These are phyloP conservation scores for Gomphus sp. DNA, from an alignment of 1,284 basidiomycete genomes.

Conservation along the genomic window DNA sequence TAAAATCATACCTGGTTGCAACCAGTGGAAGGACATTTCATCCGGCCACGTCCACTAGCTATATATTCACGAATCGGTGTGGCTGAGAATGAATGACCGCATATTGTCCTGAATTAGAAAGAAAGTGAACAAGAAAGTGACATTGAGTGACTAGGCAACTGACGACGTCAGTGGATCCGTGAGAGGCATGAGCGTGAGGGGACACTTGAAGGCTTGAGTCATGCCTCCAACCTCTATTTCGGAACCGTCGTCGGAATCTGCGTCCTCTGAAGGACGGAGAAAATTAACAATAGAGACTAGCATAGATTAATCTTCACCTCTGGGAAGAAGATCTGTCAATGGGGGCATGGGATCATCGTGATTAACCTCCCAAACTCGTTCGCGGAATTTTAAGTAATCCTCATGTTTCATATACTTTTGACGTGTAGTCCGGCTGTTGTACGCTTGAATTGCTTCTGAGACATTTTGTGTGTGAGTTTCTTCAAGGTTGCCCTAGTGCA, in stretches of 20 bases:
- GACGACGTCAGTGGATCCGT: constrained; percentile 70
- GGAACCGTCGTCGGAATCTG: constrained; percentile 66
- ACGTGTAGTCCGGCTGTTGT: constrained; percentile 51
- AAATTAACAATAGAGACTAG: too few species aligned
- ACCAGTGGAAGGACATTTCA: constrained; percentile 60
- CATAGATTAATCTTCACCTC: constrained; percentile 34
- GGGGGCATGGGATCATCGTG: constrained; percentile 67
- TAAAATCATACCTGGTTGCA: constrained; percentile 24
- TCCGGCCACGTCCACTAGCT: constrained; percentile 20
- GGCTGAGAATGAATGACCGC: constrained; percentile 65
- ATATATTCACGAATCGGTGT: constrained; percentile 52
- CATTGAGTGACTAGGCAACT: constrained; percentile 20
- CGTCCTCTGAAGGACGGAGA: constrained; percentile 42
- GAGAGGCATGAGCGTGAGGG: constrained; percentile 56
- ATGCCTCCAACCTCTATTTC: constrained; percentile 76
- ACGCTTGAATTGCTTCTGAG: constrained; percentile 33
- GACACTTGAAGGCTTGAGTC: constrained; percentile 75
- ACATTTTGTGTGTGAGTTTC: constrained; percentile 38
- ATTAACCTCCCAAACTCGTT: constrained; percentile 63
- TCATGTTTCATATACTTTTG: constrained; percentile 66
- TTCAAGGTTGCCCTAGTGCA: constrained; percentile 37
- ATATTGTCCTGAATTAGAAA: constrained; percentile 35
- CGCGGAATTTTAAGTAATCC: constrained; percentile 54
- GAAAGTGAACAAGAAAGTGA: constrained; percentile 1
- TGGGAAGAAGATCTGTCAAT: constrained; percentile 59